phyloP scores from a whole-genome alignment of 2,329 filamentous ascomycete genomes.

The Fusarium odoratissimum region DNA sequence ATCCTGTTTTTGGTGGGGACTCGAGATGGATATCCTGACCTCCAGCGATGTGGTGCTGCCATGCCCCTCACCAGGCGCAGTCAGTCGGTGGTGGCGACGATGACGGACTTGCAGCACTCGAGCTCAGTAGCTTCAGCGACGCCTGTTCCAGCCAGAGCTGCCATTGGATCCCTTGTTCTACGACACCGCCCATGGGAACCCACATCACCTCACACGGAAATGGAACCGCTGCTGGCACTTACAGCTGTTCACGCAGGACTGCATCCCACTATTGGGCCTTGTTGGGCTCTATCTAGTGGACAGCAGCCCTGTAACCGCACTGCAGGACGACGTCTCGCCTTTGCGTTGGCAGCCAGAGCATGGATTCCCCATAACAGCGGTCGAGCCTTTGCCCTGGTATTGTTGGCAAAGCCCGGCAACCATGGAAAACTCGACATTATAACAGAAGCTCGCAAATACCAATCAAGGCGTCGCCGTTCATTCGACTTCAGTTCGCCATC shows the following conservation, averaged over 20 bases:
- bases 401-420: conserved; percentile 13
- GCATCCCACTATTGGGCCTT: conserved; percentile 31
- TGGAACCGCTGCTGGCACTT: conserved; percentile 33
- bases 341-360: conserved; percentile 24
- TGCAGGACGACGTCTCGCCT: conserved; percentile 13
- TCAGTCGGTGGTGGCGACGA: conserved; percentile 23
- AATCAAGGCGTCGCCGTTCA: conserved; percentile 34
- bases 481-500: conserved; percentile 27
- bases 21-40: conserved; percentile 20
- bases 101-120: conserved; percentile 35
- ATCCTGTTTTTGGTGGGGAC: neutral
- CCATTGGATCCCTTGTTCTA: conserved; percentile 21
- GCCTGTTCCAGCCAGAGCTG: conserved; percentile 42
- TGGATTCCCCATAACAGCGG: conserved; percentile 24
- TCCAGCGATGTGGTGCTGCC: conserved; percentile 21
- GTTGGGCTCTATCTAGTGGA: conserved; percentile 32
- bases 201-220: conserved; percentile 33
- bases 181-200: conserved; percentile 42
- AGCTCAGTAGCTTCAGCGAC: conserved; percentile 31
- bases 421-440: conserved; percentile 22
- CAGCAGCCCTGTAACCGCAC: conserved; percentile 24
- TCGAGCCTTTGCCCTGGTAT: conserved; percentile 15
- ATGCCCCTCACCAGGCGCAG: conserved; percentile 25
- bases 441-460: conserved; percentile 26
- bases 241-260: conserved; percentile 19